Evolutionary conservation across 2,329 filamentous ascomycete genomes (phyloP), one percentile per base, ranked within the genome.

Genomic region (Helotiales sp.): DNA sequence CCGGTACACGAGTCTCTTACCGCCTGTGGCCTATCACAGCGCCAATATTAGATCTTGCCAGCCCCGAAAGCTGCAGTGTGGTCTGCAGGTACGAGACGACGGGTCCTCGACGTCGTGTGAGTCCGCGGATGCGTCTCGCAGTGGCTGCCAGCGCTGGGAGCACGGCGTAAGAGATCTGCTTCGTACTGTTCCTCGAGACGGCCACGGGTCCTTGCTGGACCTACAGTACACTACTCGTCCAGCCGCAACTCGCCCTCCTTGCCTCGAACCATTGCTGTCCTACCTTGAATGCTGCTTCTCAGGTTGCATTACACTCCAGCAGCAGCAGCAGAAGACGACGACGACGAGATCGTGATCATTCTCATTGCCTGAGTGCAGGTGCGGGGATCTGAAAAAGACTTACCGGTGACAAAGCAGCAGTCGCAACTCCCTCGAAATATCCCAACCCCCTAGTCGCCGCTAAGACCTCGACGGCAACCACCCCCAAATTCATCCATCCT

Each of bases 11-110:
- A n/a, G 5, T 31, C 2, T 31, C 29, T 19, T 48, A 31, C 27
- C 46, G 46, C 46, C 17, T n/a, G 29, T 48, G 29, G 29, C 46
- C 25, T 30, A 48, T 48, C 46, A 48, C 46, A 48, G 46, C 46
- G 46, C 46, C 46, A 24, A 48, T 19, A 19, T 31, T 31, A 48
- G 44, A 30, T n/a, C 38, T 4, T 3, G 31, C 17, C 44, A 48
- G 27, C 46, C 44, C 29, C 29, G 25, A 47, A 19, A 24, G 10
- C 44, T 29, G 44, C 44, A 29, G 44, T 17, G 3, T 8, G 42
- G 12, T 8, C 29, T 48, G 44, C 29, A 48, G 44, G 29, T 31
- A 48, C 29, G 9, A 8, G 31, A 34, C 9, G 31, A 34, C 15
- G 9, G 31, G 9, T 9, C 31, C 31, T 9, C 31, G 31, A 34